These are phyloP conservation scores for Suhomyces kilbournensis DNA, from an alignment of 805 yeast genomes.

Conservation along the genomic window DNA sequence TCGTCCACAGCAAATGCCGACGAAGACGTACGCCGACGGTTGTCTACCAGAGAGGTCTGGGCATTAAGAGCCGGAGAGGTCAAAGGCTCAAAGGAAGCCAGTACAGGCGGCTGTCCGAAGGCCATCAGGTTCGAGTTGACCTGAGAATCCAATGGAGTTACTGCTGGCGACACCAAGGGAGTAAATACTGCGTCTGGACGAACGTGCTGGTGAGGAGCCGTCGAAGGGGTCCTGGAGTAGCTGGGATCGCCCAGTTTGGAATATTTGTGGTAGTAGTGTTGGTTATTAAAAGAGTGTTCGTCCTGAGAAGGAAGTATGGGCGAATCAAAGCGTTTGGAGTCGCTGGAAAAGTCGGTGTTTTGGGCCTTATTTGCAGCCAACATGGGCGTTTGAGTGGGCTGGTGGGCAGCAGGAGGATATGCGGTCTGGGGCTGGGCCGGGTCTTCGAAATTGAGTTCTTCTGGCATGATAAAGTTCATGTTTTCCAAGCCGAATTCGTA, in stretches of 20 bases:
- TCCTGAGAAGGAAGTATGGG: conserved; percentile 44
- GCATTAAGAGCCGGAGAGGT: conserved; percentile 70
- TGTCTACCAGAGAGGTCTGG: conserved; percentile 20
- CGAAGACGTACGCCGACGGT: conserved; percentile 32
- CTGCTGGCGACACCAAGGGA: conserved; percentile 75
- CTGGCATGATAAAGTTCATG: conserved; percentile 36
- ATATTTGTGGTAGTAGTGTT: conserved; percentile 38
- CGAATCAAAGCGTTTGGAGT: conserved; percentile 19
- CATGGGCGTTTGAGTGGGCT: conserved; percentile 24
- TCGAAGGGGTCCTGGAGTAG: neutral
- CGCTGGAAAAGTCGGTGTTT: conserved; percentile 3
- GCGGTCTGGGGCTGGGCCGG: conserved; percentile 19
- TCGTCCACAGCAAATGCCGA: conserved; percentile 20
- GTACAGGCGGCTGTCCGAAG: conserved; percentile 20
- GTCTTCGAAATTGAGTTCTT: conserved; percentile 12
- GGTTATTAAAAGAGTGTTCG: conserved; percentile 39
- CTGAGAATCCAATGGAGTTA: conserved; percentile 54
- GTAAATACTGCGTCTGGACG: conserved; percentile 66
- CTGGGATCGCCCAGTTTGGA: conserved; percentile 1
- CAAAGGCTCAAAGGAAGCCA: conserved; percentile 46
- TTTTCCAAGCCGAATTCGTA: conserved; percentile 25
- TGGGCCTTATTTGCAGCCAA: conserved; percentile 16
- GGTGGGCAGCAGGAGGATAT: conserved; percentile 23
- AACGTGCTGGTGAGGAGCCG: conserved; percentile 30
- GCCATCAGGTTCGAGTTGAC: conserved; percentile 17